Evolutionary conservation across 768 basidiomycete genomes (phyloP), one percentile per base, ranked within the genome.

Genomic region (Rhodotorula sphaerocarpa): DNA sequence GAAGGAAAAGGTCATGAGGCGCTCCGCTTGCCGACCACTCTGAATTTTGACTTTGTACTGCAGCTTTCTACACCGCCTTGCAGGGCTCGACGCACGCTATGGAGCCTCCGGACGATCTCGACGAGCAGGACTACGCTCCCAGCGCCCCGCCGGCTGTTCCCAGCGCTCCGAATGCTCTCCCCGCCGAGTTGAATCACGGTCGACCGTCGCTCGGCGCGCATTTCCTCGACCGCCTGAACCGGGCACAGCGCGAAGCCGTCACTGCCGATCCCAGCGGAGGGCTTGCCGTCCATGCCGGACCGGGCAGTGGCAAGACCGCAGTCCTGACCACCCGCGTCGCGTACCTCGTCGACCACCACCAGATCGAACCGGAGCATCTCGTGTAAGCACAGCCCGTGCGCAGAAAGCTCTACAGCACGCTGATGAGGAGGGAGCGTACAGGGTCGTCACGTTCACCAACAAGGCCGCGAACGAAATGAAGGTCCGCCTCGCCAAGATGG

Each of bases 401-500:
- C 12, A 11, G n/a, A n/a, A n/a, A n/a, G n/a, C n/a, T n/a, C n/a
- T n/a, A n/a, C n/a, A n/a, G n/a, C n/a, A n/a, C n/a, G n/a, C n/a
- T n/a, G n/a, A n/a, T n/a, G n/a, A n/a, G n/a, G n/a, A n/a, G n/a
- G n/a, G n/a, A n/a, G n/a, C n/a, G n/a, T n/a, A 5, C 46, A 64
- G 69, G 20, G 67, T 70, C 27, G 74, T 91, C 16, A 93, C 83
- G 1, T 93, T 91, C 74, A 90, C 89, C 15, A 67, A 71, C 64
- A 67, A 70, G 74, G 88, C 89, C 21, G 88, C 89, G 2, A 85
- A 82, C 63, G 90, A 91, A 77, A 90, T 91, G 88, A 80, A 82
- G 55, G 79, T 82, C 54, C 80, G 90, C 6, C 77, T 93, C 34
- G 75, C 76, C 25, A 81, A 80, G 63, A 75, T 90, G 5, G 79